These are phyloP conservation scores for Microascus cirrosus DNA, from an alignment of 2,329 filamentous ascomycete genomes.

Conservation along the genomic window DNA sequence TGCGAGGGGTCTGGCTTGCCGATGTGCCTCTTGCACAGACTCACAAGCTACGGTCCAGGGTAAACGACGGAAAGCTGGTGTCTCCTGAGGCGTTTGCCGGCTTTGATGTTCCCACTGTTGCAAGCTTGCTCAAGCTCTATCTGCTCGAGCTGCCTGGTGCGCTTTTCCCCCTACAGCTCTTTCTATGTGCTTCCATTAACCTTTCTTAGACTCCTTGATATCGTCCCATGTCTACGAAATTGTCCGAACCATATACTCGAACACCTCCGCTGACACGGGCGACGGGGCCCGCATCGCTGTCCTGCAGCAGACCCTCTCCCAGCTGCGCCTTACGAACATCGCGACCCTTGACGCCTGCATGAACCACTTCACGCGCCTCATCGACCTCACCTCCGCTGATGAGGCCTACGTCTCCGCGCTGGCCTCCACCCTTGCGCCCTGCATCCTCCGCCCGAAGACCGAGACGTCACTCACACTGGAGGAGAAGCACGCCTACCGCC, in stretches of 20 bases:
- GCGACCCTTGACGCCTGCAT: constrained; percentile 96
- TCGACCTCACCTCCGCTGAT: constrained; percentile 92
- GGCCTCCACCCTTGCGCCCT: constrained; percentile 66
- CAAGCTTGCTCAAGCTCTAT: constrained; percentile 86
- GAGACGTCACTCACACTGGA: constrained; percentile 91
- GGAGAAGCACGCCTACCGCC: constrained; percentile 82
- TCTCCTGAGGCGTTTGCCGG: constrained; percentile 67
- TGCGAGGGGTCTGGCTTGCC: constrained; percentile 85
- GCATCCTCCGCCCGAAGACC: constrained; percentile 73
- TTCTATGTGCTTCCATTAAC: not conserved
- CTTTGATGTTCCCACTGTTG: constrained; percentile 90
- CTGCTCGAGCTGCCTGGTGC: constrained; percentile 85
- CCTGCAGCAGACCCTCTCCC: constrained; percentile 88
- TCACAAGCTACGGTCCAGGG: constrained; percentile 67
- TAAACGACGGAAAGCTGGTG: constrained; percentile 82
- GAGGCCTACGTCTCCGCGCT: constrained; percentile 71
- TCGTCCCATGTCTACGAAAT: constrained; percentile 99
- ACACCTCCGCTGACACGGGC: constrained; percentile 62
- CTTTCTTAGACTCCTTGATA: constrained; percentile 72
- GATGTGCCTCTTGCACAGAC: constrained; percentile 80
- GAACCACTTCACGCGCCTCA: constrained; percentile 93
- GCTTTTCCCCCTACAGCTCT: constrained; percentile 16
- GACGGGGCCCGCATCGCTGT: constrained; percentile 78
- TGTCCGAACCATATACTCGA: constrained; percentile 90
- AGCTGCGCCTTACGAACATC: constrained; percentile 92